Base-by-base conservation (phyloP, 192 early-diverging fungal species). In the Coemansia sp. region DNA sequence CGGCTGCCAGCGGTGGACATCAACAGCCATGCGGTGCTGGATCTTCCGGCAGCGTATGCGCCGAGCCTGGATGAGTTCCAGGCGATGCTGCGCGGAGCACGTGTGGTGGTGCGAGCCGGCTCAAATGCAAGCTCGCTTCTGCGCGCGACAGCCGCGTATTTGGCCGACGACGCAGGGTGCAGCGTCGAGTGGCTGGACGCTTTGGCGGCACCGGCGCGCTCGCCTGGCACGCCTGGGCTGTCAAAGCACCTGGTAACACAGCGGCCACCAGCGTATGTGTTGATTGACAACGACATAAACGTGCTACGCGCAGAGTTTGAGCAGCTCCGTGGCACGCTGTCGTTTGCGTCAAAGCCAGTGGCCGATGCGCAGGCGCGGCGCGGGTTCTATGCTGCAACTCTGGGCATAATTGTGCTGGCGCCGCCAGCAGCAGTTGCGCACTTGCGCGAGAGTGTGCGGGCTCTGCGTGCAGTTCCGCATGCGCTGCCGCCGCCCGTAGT, bases 401-500 rank as follows among this genome's bases (percentile, higher is more conserved):
- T 74, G 41, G 76, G 66, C 8, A 74, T 79, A 4, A 38, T 79
- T 32, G 76, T 70, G 5, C 55, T 79, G 23, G 70, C 50, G 24
- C 67, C 76, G 12, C 53, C 70, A 9, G 25, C 61, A 3, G 23
- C 51, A 0, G 41, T 73, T 32, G 62, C 61, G 9, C 52, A 37
- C 43, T 57, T 70, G 24, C 63, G 64, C 27, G 64, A 56, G 11
- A 70, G 66, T 21, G 57, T 71, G 21, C 62, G 62, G 2, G 47
- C 32, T 1, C 27, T 79, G 68, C 41, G 59, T 0, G 51, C 58
- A 4, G 45, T 61, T 5, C 76, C 76, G 3, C 76, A 79, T 35
- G 64, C 76, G 27, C 50, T 79, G 60, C 76, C 76, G 7, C 72
- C 76, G 39, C 76, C 76, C 2, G 63, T 74, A 4, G 72, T 79